These are phyloP conservation scores for Triglochin maritima DNA, from an alignment of 106 monocot species.

Conservation along the genomic window DNA sequence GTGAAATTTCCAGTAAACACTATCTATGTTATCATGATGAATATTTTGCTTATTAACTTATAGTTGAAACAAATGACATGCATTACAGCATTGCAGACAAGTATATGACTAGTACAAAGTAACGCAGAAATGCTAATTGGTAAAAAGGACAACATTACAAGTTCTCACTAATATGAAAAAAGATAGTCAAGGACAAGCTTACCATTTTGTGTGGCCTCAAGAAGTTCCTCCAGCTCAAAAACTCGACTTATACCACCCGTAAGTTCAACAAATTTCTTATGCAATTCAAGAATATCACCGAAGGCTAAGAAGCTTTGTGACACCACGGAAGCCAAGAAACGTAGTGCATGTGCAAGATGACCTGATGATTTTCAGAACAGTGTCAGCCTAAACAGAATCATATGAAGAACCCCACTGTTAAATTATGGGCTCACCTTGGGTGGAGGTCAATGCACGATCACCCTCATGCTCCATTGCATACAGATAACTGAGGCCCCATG, in stretches of 20 bases:
- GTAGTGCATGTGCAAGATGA: constrained; percentile 88
- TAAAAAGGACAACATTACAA: too few relatives aligned
- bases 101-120: background rate
- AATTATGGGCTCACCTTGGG: constrained; percentile 47
- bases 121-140: too few relatives aligned
- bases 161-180: background rate
- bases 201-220: constrained; percentile 80
- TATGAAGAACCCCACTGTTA: background rate
- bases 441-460: constrained; percentile 73
- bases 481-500: constrained; percentile 93
- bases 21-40: background rate
- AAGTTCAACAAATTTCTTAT: constrained; percentile 85
- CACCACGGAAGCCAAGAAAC: constrained; percentile 90
- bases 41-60: background rate
- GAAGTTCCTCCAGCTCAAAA: constrained; percentile 93
- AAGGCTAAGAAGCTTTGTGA: constrained; percentile 98
- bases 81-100: background rate
- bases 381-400: constrained; percentile 1
- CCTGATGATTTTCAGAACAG: constrained; percentile 34
- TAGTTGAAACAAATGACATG: background rate
- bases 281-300: constrained; percentile 97
- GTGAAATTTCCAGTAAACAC: background rate
- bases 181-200: constrained; percentile 1
- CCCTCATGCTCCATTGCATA: constrained; percentile 96
- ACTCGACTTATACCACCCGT: constrained; percentile 90